phyloP scores from a whole-genome alignment of 805 yeast species.

The Grigorovia yakushimaensis region DNA sequence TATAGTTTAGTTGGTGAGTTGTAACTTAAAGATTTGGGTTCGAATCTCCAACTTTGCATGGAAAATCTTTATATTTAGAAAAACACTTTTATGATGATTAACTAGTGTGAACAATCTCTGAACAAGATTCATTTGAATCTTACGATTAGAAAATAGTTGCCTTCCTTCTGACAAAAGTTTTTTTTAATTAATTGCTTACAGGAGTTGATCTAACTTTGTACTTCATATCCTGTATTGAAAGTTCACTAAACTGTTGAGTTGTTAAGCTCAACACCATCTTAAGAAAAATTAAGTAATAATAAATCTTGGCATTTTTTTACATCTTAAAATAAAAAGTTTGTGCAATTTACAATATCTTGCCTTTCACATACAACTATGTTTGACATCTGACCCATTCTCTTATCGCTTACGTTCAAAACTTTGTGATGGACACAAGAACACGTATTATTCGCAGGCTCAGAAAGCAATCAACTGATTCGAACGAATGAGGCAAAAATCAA shows the following conservation, averaged over 20 bases:
- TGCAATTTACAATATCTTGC: no score
- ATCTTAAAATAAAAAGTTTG: no score
- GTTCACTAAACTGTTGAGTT: no score
- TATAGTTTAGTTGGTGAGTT: neutral
- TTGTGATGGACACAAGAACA: no score
- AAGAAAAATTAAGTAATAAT: no score
- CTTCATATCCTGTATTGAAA: no score
- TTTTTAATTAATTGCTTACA: neutral
- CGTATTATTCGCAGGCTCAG: no score
- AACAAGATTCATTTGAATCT: conserved; percentile 19
- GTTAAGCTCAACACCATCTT: no score
- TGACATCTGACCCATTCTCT: no score
- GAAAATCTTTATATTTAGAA: neutral
- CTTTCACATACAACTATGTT: no score
- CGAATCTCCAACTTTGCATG: conserved; percentile 5
- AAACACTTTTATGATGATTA: conserved; percentile 24
- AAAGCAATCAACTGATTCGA: neutral
- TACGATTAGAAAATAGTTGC: conserved; percentile 33
- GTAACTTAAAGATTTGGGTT: conserved; percentile 1
- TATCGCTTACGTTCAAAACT: no score
- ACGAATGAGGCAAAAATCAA: neutral
- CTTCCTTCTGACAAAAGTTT: conserved; percentile 30
- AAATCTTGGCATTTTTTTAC: no score
- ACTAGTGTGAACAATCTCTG: conserved; percentile 35
- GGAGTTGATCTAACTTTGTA: neutral